Evolutionary conservation across 2,329 filamentous ascomycete species (phyloP).

Genomic region (Chlorencoelia australis): DNA sequence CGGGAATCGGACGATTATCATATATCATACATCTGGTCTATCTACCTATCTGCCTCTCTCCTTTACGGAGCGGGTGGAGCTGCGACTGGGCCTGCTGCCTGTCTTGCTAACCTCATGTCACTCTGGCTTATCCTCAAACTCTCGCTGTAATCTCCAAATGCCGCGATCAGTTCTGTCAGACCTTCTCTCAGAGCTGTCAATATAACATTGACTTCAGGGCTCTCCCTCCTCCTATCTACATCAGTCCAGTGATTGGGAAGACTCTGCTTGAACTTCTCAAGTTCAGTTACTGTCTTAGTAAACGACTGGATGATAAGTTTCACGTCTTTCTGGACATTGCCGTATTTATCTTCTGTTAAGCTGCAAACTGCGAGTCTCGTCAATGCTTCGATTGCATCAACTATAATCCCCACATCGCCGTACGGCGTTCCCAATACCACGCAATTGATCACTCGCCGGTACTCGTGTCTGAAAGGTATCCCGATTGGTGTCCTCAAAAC

Average conservation of each 20-base stretch:
- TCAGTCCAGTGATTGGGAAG: constrained; percentile 73
- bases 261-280: constrained; percentile 55
- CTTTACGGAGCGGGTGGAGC: constrained; percentile 2
- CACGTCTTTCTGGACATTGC: constrained; percentile 77
- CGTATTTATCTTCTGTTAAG: constrained; percentile 71
- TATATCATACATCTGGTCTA: neutral
- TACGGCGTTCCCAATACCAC: constrained; percentile 66
- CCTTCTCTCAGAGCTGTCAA: constrained; percentile 53
- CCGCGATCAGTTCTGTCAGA: constrained; percentile 53
- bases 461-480: constrained; percentile 59
- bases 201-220: constrained; percentile 62
- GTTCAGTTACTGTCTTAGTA: constrained; percentile 54
- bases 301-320: constrained; percentile 63
- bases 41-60: constrained; percentile 4
- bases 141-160: constrained; percentile 65
- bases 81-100: constrained; percentile 34
- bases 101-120: constrained; percentile 65
- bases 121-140: constrained; percentile 59
- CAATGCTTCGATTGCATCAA: constrained; percentile 63
- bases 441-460: constrained; percentile 52
- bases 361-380: constrained; percentile 62
- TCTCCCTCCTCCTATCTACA: constrained; percentile 40
- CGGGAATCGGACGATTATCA: neutral
- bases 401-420: constrained; percentile 56
- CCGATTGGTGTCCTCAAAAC: constrained; percentile 45